Conservation (phyloP, 2,329 filamentous ascomycete genomes). For the Penicillium sp. region DNA sequence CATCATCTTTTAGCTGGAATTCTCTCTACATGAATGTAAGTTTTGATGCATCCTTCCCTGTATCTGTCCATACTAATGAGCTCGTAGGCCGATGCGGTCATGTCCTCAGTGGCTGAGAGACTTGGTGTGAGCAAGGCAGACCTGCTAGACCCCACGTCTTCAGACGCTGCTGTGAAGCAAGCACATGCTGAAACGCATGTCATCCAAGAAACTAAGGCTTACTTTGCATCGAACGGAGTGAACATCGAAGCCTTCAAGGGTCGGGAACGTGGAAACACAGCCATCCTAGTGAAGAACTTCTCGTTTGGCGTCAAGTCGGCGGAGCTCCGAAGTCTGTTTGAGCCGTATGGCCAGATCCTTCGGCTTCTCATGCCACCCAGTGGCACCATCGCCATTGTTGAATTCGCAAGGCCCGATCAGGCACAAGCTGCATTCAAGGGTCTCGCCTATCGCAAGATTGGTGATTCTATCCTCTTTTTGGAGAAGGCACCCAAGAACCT, state of each 20-base stretch:
- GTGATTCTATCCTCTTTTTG: conserved; percentile 86
- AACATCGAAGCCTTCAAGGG: conserved; percentile 90
- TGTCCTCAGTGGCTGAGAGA: conserved; percentile 82
- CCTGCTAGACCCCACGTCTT: conserved; percentile 89
- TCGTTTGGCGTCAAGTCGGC: conserved; percentile 77
- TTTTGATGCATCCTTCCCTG: conserved; percentile 5
- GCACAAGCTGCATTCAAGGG: conserved; percentile 81
- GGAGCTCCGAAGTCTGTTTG: conserved; percentile 78
- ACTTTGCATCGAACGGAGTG: conserved; percentile 84
- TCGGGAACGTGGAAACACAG: conserved; percentile 78
- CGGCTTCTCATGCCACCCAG: conserved; percentile 88
- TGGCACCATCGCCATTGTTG: conserved; percentile 90
- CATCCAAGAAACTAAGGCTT: conserved; percentile 94
- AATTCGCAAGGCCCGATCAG: conserved; percentile 77
- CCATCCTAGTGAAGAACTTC: conserved; percentile 94
- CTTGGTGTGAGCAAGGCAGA: conserved; percentile 90
- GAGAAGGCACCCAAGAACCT: conserved; percentile 89
- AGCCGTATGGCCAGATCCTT: conserved; percentile 79
- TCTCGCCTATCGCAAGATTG: conserved; percentile 86
- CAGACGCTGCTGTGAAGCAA: conserved; percentile 93
- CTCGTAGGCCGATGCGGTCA: conserved; percentile 72
- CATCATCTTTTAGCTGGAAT: conserved; percentile 92
- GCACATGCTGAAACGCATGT: conserved; percentile 94
- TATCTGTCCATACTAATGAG: conserved; percentile 22
- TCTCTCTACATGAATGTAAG: conserved; percentile 95